phyloP scores from a whole-genome alignment of 805 yeast species.

The Myxozyma sirexii region DNA sequence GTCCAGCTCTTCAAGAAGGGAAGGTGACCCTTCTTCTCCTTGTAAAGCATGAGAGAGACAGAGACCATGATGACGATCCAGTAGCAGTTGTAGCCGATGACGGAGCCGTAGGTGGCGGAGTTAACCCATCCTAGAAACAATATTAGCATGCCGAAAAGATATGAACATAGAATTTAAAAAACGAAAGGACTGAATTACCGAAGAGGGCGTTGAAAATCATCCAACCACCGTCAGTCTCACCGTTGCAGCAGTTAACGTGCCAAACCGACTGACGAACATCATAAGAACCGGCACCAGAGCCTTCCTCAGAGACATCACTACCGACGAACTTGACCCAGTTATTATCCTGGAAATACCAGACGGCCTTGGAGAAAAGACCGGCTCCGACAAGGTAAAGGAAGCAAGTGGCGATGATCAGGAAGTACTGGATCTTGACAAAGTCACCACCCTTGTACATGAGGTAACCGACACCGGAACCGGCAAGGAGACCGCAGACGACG shows the following conservation, averaged over 20 bases:
- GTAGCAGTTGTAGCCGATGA: conserved; percentile 82
- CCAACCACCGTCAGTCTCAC: conserved; percentile 92
- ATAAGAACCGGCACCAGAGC: conserved; percentile 95
- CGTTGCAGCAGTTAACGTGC: conserved; percentile 98
- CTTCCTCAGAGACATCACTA: conserved; percentile 92
- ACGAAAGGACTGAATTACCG: conserved; percentile 48
- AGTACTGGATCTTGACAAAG: conserved; percentile 77
- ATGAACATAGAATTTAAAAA: background rate
- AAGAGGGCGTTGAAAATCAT: conserved; percentile 90
- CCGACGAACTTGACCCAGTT: conserved; percentile 69
- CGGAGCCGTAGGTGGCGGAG: conserved; percentile 91
- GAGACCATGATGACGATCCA: conserved; percentile 71
- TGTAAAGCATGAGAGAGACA: conserved; percentile 67
- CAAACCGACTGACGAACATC: conserved; percentile 78
- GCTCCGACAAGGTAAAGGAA: conserved; percentile 87
- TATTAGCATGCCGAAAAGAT: background rate
- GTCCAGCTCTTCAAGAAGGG: conserved; percentile 25
- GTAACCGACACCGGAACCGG: conserved; percentile 74
- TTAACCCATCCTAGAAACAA: conserved; percentile 78
- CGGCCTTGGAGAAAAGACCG: conserved; percentile 89
- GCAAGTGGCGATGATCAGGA: conserved; percentile 84
- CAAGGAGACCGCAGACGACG: conserved; percentile 81
- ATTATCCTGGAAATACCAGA: conserved; percentile 84
- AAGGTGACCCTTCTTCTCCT: conserved; percentile 69
- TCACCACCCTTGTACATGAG: conserved; percentile 82